A percentile compares a stretch with the other conserved stretches of the same genome.
Conservation (phyloP, 805 yeast species). For the Candida germanica region DNA sequence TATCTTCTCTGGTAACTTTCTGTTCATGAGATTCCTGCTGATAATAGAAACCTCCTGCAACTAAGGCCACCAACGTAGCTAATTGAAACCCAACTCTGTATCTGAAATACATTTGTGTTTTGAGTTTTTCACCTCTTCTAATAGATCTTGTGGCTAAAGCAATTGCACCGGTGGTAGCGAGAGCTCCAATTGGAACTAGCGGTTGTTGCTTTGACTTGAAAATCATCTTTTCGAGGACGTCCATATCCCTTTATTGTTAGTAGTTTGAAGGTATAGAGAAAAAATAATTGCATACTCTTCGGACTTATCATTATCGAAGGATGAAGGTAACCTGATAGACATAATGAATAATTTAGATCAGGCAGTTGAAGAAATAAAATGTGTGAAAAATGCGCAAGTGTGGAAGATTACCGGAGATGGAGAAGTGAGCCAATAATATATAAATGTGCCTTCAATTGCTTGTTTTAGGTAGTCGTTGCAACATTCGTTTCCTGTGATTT, state of each 20-base stretch:
- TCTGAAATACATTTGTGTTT: conserved; percentile 83
- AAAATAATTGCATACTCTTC: conserved; percentile 44
- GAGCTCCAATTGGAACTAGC: conserved; percentile 77
- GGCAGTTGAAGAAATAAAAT: no score
- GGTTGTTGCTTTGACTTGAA: conserved; percentile 81
- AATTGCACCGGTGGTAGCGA: conserved; percentile 79
- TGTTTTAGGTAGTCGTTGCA: no score
- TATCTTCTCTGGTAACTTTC: conserved; percentile 57
- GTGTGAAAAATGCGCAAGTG: no score
- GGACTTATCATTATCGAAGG: conserved; percentile 38
- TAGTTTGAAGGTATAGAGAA: conserved; percentile 5
- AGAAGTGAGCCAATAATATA: no score
- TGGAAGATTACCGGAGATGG: no score
- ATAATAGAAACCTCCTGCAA: conserved; percentile 72
- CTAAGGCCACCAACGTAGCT: conserved; percentile 75
- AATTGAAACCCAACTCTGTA: conserved; percentile 89
- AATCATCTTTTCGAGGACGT: conserved; percentile 53
- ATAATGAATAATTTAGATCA: no score
- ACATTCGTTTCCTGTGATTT: no score
- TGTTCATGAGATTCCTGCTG: conserved; percentile 49
- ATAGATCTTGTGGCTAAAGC: conserved; percentile 73
- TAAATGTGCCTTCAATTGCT: no score
- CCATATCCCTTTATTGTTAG: conserved; percentile 28
- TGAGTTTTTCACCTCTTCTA: conserved; percentile 64
- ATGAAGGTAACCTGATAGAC: conserved; percentile 41